A percentile compares a stretch with the other conserved stretches of the same genome.
These are phyloP conservation scores for Termitomyces sp. DNA, from an alignment of 768 basidiomycete genomes.

Conservation along the genomic window DNA sequence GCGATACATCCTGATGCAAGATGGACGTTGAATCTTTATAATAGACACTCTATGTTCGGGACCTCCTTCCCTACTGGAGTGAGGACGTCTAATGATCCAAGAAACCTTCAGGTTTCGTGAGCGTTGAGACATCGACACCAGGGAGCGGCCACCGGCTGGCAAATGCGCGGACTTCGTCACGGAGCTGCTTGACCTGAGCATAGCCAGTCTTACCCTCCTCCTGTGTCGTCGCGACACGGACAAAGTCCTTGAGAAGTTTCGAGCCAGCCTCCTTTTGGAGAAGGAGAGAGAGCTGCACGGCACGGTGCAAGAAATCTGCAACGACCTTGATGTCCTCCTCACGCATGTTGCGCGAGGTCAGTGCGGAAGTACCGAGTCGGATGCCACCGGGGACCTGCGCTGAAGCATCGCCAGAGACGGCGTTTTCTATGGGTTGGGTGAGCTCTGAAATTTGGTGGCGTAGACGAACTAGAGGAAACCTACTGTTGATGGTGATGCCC, in stretches of 20 bases:
- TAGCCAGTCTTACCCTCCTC: slow-evolving; percentile 69
- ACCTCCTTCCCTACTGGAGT: not conserved
- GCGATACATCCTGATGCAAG: slow-evolving; percentile 20
- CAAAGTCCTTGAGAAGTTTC: slow-evolving; percentile 95
- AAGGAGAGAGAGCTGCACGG: slow-evolving; percentile 82
- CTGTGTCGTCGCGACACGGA: slow-evolving; percentile 66
- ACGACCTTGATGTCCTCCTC: slow-evolving; percentile 85
- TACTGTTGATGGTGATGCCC: slow-evolving; percentile 95
- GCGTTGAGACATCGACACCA: slow-evolving; percentile 54
- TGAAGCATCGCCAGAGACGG: slow-evolving; percentile 93
- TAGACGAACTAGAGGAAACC: slow-evolving; percentile 20
- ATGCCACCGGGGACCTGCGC: slow-evolving; percentile 97
- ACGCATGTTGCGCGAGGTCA: slow-evolving; percentile 92
- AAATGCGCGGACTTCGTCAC: slow-evolving; percentile 76
- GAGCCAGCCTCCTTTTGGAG: slow-evolving; percentile 94
- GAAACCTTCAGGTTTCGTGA: slow-evolving; percentile 58
- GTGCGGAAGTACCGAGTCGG: slow-evolving; percentile 88
- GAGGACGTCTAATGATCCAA: slow-evolving; percentile 11
- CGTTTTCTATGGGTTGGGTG: slow-evolving; percentile 60
- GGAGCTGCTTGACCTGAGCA: slow-evolving; percentile 64
- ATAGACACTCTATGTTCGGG: not conserved
- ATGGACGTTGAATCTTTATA: slow-evolving; percentile 53
- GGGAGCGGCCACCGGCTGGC: slow-evolving; percentile 90
- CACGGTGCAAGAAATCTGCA: slow-evolving; percentile 88
- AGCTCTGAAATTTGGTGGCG: not conserved